Evolutionary conservation across 768 basidiomycete genomes (phyloP), one percentile per base, ranked within the genome.

Genomic region (Mycena olivaceomarginata): DNA sequence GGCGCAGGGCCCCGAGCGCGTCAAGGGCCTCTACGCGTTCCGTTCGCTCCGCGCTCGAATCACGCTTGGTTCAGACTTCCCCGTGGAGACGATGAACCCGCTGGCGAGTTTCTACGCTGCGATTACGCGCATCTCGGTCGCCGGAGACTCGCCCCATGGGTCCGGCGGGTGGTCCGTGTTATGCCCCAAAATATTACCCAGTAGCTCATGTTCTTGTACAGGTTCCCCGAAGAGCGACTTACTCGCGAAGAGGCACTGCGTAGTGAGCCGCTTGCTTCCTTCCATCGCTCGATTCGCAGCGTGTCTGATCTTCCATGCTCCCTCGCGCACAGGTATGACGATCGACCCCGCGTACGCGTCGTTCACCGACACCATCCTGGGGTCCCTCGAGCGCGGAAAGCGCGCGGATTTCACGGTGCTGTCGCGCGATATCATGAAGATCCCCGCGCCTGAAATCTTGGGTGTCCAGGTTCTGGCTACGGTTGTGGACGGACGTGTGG

Each of bases 21-120:
- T 98, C 76, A 93, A 91, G 83, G 94, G 96, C 12, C 96, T 98
- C 1, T 99, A 99, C 81, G 97, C 97, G 0, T 99, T 97, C 87
- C 93, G 93, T 78, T 91, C 93, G 0, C 89, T 98, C 62, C 85
- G 93, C 62, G 92, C 93, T 65, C 85, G 90, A 69, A 92, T 97
- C 68, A 92, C 97, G 0, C 90, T 98, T 0, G 98, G 98, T 4
- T 97, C 97, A 2, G 98, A 99, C 83, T 98, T 99, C 84, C 98
- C 98, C 0, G 94, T 99, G 2, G 98, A 99, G 84, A 91, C 92
- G 11, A 94, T 98, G 75, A 96, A 98, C 81, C 98, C 98, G 0
- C 86, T 99, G 39, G 87, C 94, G 5, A 96, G 96, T 0, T 98
- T 98, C 85, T 97, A 98, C 79, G 97, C 98, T 11, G 96, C 97